Conservation (phyloP, 345 rosid species). For the Noccaea caerulescens region DNA sequence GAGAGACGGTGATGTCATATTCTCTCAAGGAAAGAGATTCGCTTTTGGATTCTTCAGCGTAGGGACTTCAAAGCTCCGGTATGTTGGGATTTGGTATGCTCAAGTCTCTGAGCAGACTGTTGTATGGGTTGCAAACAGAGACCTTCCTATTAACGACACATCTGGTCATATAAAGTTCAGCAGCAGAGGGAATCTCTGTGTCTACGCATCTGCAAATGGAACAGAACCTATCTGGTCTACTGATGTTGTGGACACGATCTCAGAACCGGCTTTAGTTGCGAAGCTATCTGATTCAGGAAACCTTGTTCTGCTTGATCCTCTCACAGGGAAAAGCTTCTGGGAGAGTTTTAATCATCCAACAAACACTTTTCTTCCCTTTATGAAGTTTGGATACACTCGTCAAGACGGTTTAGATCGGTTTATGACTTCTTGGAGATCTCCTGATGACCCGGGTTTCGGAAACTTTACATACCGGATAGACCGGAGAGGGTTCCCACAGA, state of each 20-base stretch:
- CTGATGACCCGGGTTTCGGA: conserved; percentile 57
- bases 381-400: conserved; percentile 65
- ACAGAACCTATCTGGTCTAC: conserved; percentile 60
- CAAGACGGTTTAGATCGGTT: conserved; percentile 43
- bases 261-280: conserved; percentile 42
- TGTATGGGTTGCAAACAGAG: conserved; percentile 86
- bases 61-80: conserved; percentile 54
- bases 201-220: conserved; percentile 33
- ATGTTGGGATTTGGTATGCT: conserved; percentile 80
- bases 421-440: conserved; percentile 60
- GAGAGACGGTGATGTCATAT: conserved; percentile 54
- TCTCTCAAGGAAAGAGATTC: conserved; percentile 47
- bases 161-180: conserved; percentile 52
- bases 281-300: conserved; percentile 69
- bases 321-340: conserved; percentile 49
- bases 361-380: conserved; percentile 57
- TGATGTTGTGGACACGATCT: conserved; percentile 37
- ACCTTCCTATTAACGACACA: conserved; percentile 52
- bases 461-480: conserved; percentile 49
- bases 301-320: conserved; percentile 52
- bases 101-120: conserved; percentile 50
- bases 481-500: conserved; percentile 55
- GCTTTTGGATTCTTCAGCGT: conserved; percentile 75
- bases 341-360: conserved; percentile 79
- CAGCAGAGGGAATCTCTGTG: conserved; percentile 51